Evolutionary conservation across 768 basidiomycete genomes (phyloP).

Genomic region (Botryobasidium botryosum): DNA sequence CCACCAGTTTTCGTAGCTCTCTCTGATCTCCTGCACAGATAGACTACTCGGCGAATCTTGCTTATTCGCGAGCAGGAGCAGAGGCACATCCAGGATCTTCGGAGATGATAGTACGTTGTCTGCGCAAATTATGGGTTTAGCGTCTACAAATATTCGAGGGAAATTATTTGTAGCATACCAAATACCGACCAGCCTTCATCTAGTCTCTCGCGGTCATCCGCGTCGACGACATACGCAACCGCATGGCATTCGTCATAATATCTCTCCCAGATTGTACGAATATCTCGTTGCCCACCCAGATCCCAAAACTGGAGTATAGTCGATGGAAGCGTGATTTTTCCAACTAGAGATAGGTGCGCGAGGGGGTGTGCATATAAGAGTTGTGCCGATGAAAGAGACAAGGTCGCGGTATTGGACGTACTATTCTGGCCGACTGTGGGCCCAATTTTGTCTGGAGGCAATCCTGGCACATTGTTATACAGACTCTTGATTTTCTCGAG

Average conservation of each 20-base stretch:
- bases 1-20: slow-evolving; percentile 79
- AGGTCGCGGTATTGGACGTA: slow-evolving; percentile 24
- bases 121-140: slow-evolving; percentile 17
- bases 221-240: slow-evolving; percentile 89
- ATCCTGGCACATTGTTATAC: slow-evolving; percentile 71
- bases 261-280: slow-evolving; percentile 82
- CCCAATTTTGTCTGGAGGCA: slow-evolving; percentile 84
- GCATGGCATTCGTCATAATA: slow-evolving; percentile 98
- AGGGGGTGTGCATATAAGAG: no score
- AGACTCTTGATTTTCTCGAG: slow-evolving; percentile 88
- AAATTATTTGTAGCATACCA: slow-evolving; percentile 40
- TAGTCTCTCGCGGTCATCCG: slow-evolving; percentile 73
- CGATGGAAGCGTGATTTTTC: slow-evolving; percentile 82
- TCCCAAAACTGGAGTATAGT: slow-evolving; percentile 96
- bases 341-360: slow-evolving; percentile 34
- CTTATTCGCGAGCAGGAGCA: slow-evolving; percentile 90
- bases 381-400: background rate
- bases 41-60: slow-evolving; percentile 71
- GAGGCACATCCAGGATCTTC: slow-evolving; percentile 76
- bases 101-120: slow-evolving; percentile 79
- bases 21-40: slow-evolving; percentile 78
- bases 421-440: slow-evolving; percentile 98
- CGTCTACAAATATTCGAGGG: no score
- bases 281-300: slow-evolving; percentile 85
- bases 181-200: slow-evolving; percentile 96